A percentile compares a stretch with the other conserved stretches of the same genome.
phyloP scores from a whole-genome alignment of 768 basidiomycete species.

The Saitozyma sp. region DNA sequence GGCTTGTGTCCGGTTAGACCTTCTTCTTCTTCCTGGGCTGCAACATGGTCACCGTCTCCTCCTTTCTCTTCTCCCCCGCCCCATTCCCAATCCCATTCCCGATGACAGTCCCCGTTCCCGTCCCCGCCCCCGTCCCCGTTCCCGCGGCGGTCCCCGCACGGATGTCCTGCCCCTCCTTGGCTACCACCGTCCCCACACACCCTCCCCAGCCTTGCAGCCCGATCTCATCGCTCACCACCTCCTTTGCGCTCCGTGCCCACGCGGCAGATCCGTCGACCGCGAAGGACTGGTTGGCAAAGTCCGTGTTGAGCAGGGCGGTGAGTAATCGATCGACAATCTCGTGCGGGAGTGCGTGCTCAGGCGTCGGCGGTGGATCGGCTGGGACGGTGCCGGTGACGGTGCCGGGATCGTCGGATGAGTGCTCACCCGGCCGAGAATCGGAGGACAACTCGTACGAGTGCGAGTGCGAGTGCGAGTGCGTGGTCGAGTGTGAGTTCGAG shows the following conservation, averaged over 20 bases:
- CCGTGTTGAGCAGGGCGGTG: conserved; percentile 69
- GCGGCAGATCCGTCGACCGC: conserved; percentile 70
- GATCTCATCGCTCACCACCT: conserved; percentile 33
- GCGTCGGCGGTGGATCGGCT: conserved; percentile 11
- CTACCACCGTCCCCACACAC: conserved; percentile 16
- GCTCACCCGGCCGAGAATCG: too few species aligned
- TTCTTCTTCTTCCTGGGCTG: conserved; percentile 50
- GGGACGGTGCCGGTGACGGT: background rate
- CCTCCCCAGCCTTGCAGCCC: conserved; percentile 30
- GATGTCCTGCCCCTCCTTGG: conserved; percentile 13
- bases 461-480: background rate
- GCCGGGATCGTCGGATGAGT: background rate
- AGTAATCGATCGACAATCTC: conserved; percentile 71
- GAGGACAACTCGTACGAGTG: too few species aligned
- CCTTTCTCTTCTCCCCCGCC: conserved; percentile 20
- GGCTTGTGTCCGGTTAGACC: conserved; percentile 7
- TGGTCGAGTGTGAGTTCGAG: background rate
- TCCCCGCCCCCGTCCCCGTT: background rate
- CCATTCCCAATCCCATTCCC: background rate
- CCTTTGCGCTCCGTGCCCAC: conserved; percentile 58
- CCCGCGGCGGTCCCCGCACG: background rate
- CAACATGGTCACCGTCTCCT: conserved; percentile 38
- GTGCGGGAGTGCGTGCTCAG: conserved; percentile 58
- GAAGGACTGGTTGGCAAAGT: conserved; percentile 70
- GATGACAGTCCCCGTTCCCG: too few species aligned